Evolutionary conservation across 345 rosid genomes (phyloP), one percentile per base, ranked within the genome.

Genomic region (Citrus hindsii): DNA sequence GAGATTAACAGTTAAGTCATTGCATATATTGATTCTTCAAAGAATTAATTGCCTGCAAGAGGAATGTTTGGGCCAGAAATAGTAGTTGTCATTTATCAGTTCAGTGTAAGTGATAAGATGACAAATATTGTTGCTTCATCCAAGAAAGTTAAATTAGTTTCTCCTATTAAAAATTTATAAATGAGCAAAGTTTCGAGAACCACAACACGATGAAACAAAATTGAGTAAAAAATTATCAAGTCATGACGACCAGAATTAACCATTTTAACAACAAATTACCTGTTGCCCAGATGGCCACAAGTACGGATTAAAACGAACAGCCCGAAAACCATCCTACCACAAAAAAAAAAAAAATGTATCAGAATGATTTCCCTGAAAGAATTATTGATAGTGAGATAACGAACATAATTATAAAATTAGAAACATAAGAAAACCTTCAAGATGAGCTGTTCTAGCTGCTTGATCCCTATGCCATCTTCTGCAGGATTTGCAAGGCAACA

Each of bases 401-500:
- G 59, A 25, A 60, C 28, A 53, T 13, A 74, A 58, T 76, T 63
- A 53, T 46, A 46, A 46, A 46, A 46, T 46, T 46, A 12, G 13
- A 46, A 46, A 12, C 16, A 42, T 42, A 71, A 73, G 73, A 61
- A 28, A 59, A 95, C 99, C 97, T 91, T 83, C 76, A 85, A 80
- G 83, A 93, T 86, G 74, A 95, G 99, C 77, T 85, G 85, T 86
- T 93, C 97, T 78, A 93, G 92, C 77, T 87, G 85, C 81, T 84
- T 84, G 60, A 91, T 64, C 60, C 98, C 98, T 78, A 80, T 87
- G 75, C 94, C 92, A 88, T 95, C 93, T 83, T 90, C 97, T 82
- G 95, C 90, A 70, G 99, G 98, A 87, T 93, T 90, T 69, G 99
- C 97, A 72, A 95, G 97, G 87, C 97, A 92, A 83, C 98, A 95